These are phyloP conservation scores for Chytriomyces hyalinus DNA, from an alignment of 192 early-diverging fungal genomes.

Conservation along the genomic window DNA sequence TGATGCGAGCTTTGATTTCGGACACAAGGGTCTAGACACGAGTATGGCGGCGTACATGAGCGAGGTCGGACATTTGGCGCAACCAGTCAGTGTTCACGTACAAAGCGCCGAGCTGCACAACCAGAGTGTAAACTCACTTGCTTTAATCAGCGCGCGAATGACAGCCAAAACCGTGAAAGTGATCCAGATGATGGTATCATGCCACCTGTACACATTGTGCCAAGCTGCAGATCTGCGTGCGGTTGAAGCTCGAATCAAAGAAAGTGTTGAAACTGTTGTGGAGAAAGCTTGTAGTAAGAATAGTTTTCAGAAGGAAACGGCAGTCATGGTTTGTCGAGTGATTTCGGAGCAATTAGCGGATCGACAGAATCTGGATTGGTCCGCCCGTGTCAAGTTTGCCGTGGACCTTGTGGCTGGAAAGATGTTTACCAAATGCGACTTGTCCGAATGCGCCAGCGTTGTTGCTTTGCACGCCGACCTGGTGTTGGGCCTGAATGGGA, in stretches of 20 bases:
- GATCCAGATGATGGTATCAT: slow-evolving; percentile 16
- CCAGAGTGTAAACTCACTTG: slow-evolving; percentile 19
- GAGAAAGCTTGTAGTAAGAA: not conserved
- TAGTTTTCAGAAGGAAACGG: not conserved
- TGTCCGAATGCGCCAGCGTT: too few relatives aligned
- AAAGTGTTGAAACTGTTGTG: not conserved
- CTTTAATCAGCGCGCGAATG: slow-evolving; percentile 5
- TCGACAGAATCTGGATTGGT: not conserved
- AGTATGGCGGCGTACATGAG: slow-evolving; percentile 9
- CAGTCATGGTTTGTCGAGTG: not conserved
- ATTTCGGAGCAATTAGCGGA: not conserved
- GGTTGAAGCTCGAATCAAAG: not conserved
- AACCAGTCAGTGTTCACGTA: not conserved
- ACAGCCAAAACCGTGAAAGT: slow-evolving; percentile 2
- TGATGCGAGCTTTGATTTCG: slow-evolving; percentile 15
- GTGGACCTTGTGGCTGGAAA: not conserved
- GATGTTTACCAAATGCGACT: too few relatives aligned
- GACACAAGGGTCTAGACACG: not conserved
- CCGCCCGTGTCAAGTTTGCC: not conserved
- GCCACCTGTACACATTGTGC: not conserved
- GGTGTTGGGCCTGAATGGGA: too few relatives aligned
- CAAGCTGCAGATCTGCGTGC: slow-evolving; percentile 19
- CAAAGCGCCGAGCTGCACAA: slow-evolving; percentile 17
- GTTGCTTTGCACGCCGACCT: too few relatives aligned
- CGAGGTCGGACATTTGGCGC: slow-evolving; percentile 8